These are phyloP conservation scores for Macrocybe gigantea DNA, from an alignment of 768 basidiomycete genomes.

Conservation along the genomic window DNA sequence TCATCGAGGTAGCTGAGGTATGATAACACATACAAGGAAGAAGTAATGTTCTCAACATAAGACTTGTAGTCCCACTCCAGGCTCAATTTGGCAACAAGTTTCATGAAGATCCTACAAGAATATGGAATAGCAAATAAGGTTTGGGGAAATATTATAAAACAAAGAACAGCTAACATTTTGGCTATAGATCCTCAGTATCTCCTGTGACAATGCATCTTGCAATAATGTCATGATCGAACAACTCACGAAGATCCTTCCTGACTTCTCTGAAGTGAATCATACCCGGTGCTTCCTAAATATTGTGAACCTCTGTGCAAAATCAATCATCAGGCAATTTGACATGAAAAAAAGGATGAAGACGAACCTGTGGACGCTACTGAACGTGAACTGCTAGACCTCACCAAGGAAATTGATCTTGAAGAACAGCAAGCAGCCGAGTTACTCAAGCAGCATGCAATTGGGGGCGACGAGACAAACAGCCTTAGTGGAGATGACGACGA, in stretches of 20 bases:
- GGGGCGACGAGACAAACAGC: background rate
- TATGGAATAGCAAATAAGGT: conserved; percentile 26
- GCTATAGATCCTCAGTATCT: conserved; percentile 4
- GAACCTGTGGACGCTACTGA: background rate
- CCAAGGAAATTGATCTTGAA: background rate
- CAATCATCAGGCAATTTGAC: conserved; percentile 4
- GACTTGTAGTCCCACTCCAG: conserved; percentile 5
- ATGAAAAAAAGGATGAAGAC: background rate
- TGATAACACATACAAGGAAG: too few species aligned
- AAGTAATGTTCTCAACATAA: too few species aligned
- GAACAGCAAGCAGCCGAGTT: background rate
- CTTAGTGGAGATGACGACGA: background rate
- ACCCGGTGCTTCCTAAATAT: conserved; percentile 6
- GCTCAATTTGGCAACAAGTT: background rate
- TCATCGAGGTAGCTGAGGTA: conserved; percentile 9
- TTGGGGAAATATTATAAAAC: background rate
- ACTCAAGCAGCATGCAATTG: background rate
- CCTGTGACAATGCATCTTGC: conserved; percentile 2
- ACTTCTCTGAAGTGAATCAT: background rate
- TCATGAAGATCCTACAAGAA: conserved; percentile 9
- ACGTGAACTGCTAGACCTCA: conserved; percentile 1
- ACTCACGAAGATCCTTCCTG: background rate
- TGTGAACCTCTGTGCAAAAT: conserved; percentile 7
- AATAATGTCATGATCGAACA: conserved; percentile 3
- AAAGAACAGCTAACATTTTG: background rate